Base-by-base conservation (phyloP, 2,329 filamentous ascomycete species). In the Gaeumannomyces tritici region DNA sequence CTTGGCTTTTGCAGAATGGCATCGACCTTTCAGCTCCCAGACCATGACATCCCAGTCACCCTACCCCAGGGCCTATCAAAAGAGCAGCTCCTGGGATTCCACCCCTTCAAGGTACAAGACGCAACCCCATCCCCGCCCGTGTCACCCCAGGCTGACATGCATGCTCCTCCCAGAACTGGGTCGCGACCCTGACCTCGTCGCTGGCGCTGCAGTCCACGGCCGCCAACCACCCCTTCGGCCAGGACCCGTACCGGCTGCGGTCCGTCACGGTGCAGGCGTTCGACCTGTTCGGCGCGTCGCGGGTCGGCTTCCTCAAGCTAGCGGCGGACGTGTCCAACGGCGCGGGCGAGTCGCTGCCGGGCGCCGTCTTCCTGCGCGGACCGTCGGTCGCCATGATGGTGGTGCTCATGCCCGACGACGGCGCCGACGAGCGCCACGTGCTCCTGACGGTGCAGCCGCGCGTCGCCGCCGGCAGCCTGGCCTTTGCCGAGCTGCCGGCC, bases 361-460 rank as follows among this genome's bases (percentile, higher is more conserved):
- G 81, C 5, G 74, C 75, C 2, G 75, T 84, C 0, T 82, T 88
- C 64, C 75, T 88, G 2, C 79, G 85, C 51, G 85, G 85, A 0
- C 79, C 83, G n/a, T 82, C 79, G 68, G 84, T 87, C 56, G 84
- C 78, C 28, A 83, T 87, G 79, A 77, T 87, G 11, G 77, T 85
- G 31, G 77, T 84, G 68, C 76, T 84, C 9, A 67, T 82, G 9
- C 83, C 83, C 0, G 79, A 84, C 59, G 82, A 85, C 67, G 72
- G 12, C 29, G 29, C 4, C 67, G 70, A 77, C 18, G 82, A 86
- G 72, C 78, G 82, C 62, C 80, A 84, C 69, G 83, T 80, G 9
- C 72, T 87, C 1, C 70, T 88, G 61, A 87, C 84, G 0, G 79
- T 86, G 31, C 84, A 87, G 71, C 81, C 84, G 27, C 80, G 85